Percentiles rank a stretch among this genome's conserved stretches.
phyloP scores from a whole-genome alignment of 495 filamentous ascomycete genomes.

The Penicillium cosmopolitanum region DNA sequence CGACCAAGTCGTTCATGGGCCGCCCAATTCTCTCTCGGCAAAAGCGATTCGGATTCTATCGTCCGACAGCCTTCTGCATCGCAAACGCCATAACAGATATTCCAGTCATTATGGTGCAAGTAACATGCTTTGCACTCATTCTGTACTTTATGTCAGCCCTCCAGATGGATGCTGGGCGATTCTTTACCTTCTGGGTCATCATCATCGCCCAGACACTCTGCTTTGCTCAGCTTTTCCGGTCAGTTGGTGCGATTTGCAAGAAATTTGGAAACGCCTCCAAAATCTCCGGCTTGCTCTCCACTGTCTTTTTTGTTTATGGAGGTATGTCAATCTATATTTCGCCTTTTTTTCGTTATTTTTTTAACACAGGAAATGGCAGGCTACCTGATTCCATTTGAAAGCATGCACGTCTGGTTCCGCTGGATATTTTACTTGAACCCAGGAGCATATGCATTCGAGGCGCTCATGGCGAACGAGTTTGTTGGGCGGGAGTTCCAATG shows the following conservation, averaged over 20 bases:
- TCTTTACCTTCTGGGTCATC: slow-evolving; percentile 78
- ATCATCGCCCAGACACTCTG: slow-evolving; percentile 69
- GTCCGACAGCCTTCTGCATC: slow-evolving; percentile 78
- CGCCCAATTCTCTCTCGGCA: slow-evolving; percentile 49
- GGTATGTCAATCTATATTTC: slow-evolving; percentile 50
- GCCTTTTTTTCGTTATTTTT: slow-evolving; percentile 66
- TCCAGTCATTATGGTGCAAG: slow-evolving; percentile 67
- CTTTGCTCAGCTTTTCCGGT: slow-evolving; percentile 77
- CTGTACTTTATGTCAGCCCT: slow-evolving; percentile 80
- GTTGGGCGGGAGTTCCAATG: slow-evolving; percentile 76
- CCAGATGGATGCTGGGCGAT: slow-evolving; percentile 68
- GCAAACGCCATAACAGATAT: slow-evolving; percentile 79
- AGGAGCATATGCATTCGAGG: slow-evolving; percentile 83
- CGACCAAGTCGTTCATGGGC: slow-evolving; percentile 43
- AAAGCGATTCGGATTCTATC: slow-evolving; percentile 69
- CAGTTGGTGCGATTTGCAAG: slow-evolving; percentile 75
- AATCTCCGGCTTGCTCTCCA: slow-evolving; percentile 74
- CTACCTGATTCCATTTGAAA: slow-evolving; percentile 75
- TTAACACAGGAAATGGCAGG: slow-evolving; percentile 55
- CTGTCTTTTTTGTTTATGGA: slow-evolving; percentile 76
- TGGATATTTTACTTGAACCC: slow-evolving; percentile 93
- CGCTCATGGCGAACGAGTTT: slow-evolving; percentile 92
- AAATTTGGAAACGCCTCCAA: slow-evolving; percentile 86
- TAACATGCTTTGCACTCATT: slow-evolving; percentile 72
- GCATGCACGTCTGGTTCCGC: slow-evolving; percentile 82